Evolutionary conservation across 495 filamentous ascomycete genomes (phyloP), one percentile per base, ranked within the genome.

Genomic region (Talaromyces thailandensis): DNA sequence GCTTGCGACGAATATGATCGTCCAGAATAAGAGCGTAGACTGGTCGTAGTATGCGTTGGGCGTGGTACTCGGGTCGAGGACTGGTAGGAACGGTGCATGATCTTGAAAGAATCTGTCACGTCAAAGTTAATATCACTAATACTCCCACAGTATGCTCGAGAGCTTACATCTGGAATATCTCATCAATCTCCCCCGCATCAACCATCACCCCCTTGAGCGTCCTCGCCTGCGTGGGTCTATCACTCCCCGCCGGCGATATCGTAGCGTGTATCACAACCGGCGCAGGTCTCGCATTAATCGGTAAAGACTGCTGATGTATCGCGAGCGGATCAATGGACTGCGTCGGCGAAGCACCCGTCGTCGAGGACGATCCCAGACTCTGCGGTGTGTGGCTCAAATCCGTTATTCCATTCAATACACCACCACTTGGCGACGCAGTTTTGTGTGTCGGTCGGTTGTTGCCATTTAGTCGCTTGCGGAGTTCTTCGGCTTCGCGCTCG

Each of bases 21-120:
- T 64, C 81, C 80, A 83, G 61, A 83, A 83, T 0, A 84, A 69
- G 57, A 83, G 78, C 0, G 77, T 71, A 0, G 77, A 83, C 53
- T 74, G 71, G 0, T 68, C 62, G 63, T 78, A 79, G 50, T 75
- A 79, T 1, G 73, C 56, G 60, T 82, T 75, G 0, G 82, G 81
- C 3, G 53, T 67, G 2, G 66, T 73, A 4, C 63, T 57, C 0
- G 71, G 69, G 45, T 80, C 75, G 0, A 83, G 67, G 8, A 83
- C 76, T 0, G 79, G 78, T 0, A 82, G 62, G 57, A 81, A 76
- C 2, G 68, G 70, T 14, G 76, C 70, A 65, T 81, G 81, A 16
- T 81, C 64, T 2, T 65, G 64, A 59, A 82, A 81, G 64, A 75
- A 84, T 24, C 81, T 84, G 35, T 31, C 3, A 4, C 9, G 28